These are phyloP conservation scores for Zymoseptoria tritici DNA, from an alignment of 2,329 filamentous ascomycete species.

Conservation along the genomic window DNA sequence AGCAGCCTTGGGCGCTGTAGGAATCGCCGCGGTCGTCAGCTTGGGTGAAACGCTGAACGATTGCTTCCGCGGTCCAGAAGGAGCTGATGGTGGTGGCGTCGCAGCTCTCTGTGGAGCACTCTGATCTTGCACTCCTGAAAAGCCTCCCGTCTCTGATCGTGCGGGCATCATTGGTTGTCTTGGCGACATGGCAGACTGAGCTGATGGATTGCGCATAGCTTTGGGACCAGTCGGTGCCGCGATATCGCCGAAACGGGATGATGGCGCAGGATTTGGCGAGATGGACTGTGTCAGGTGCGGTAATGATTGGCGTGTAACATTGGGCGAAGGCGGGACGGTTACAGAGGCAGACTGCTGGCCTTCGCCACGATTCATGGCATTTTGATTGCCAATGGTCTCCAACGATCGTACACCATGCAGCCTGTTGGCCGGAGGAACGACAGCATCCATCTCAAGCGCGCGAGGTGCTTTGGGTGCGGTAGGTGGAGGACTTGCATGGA, in stretches of 20 bases:
- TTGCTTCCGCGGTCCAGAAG: slow-evolving; percentile 26
- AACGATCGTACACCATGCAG: slow-evolving; percentile 25
- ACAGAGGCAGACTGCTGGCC: slow-evolving; percentile 4
- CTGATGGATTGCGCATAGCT: slow-evolving; percentile 20
- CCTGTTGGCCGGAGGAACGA: slow-evolving; percentile 16
- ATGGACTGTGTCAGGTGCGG: slow-evolving; percentile 19
- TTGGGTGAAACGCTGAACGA: slow-evolving; percentile 31
- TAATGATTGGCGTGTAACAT: slow-evolving; percentile 12
- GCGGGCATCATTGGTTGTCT: slow-evolving; percentile 23
- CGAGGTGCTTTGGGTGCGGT: slow-evolving; percentile 29
- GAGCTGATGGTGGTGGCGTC: slow-evolving; percentile 26
- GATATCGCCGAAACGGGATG: slow-evolving; percentile 20
- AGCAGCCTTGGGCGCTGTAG: slow-evolving; percentile 31
- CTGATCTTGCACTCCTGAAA: slow-evolving; percentile 8
- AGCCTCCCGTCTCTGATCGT: slow-evolving; percentile 16
- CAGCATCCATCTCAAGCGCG: slow-evolving; percentile 21
- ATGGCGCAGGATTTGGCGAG: slow-evolving; percentile 18
- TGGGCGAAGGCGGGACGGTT: slow-evolving; percentile 18
- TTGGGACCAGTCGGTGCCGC: slow-evolving; percentile 27
- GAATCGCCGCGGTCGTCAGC: slow-evolving; percentile 24
- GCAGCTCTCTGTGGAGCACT: slow-evolving; percentile 8
- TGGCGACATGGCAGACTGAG: slow-evolving; percentile 19
- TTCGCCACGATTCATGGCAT: slow-evolving; percentile 21
- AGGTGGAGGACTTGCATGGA: slow-evolving; percentile 21
- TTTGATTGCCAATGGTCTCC: slow-evolving; percentile 24